Evolutionary conservation across 371 early-diverging fungal genomes (phyloP), one percentile per base, ranked within the genome.

Genomic region (Thermomucor indicae-seudaticae): DNA sequence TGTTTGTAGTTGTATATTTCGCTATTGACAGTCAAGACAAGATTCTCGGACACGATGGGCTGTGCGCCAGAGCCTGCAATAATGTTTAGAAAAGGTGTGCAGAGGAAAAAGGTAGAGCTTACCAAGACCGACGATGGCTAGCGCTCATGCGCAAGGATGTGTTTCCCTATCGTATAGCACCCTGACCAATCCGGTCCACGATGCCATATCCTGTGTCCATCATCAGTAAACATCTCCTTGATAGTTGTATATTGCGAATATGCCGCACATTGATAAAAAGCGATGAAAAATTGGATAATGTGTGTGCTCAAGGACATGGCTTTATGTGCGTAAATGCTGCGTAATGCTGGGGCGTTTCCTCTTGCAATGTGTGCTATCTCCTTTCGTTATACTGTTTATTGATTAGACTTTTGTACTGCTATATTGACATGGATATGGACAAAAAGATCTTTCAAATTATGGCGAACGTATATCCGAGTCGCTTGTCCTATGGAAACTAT

Each of bases 181-280:
- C 97, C 97, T 67, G 86, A 89, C 95, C 95, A 95, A 78, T 97
- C 96, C 30, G 97, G 97, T 35, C 97, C 97, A 67, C 97, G 91
- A 65, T 97, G 97, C 58, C 97, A 83, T 39, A 97, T 71, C 54
- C 72, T 69, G 82, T 58, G 83, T 83, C 48, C 97, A 86, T 69
- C 86, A 91, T 32, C 69, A 74, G 37, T 84, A 68, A 17, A 79
- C 66, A 64, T 89, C 88, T 60, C 87, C 89, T 48, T 80, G 81
- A 70, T 91, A 86, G 80, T 91, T 90, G 72, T 84, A 92, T 14
- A 91, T 89, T 27, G 90, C 92, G 71, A 95, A 95, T 61, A 97
- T 95, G 55, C 97, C 97, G 71, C 97, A 97, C 97, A 96, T n/a
- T 96, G 11, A 22, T 52, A 34, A 44, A 17, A 24, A 39, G 40